Conservation (phyloP, 495 filamentous ascomycete species). For the Hyaloscypha bicolor region DNA sequence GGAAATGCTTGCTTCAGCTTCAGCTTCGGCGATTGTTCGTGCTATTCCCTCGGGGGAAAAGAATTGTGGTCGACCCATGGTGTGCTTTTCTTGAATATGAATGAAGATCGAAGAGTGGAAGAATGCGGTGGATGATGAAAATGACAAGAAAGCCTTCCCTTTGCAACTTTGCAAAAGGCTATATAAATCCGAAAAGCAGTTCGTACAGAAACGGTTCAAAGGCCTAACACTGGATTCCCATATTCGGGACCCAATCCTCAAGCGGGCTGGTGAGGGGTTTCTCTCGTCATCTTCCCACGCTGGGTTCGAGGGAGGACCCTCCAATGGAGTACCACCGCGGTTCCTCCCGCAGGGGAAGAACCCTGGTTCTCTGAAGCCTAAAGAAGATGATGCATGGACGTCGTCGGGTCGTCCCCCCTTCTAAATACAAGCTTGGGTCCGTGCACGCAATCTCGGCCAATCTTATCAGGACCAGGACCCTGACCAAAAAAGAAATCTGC, state of each 20-base stretch:
- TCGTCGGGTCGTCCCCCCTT: neutral
- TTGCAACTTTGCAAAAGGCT: neutral
- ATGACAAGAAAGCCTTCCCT: neutral
- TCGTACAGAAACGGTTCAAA: neutral
- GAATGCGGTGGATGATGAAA: neutral
- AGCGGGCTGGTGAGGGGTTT: neutral
- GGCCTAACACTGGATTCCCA: too few species aligned
- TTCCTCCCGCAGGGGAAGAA: neutral
- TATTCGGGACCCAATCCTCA: neutral
- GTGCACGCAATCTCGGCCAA: constrained; percentile 3
- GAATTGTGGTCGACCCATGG: neutral
- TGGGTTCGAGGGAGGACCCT: neutral
- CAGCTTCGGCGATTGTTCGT: neutral
- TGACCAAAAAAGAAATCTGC: constrained; percentile 3
- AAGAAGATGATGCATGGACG: neutral
- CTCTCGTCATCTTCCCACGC: neutral
- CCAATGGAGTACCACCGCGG: neutral
- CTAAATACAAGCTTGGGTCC: neutral
- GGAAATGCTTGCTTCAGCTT: neutral
- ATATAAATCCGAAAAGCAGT: neutral
- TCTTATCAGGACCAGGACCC: constrained; percentile 12
- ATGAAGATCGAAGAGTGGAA: neutral
- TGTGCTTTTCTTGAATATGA: neutral
- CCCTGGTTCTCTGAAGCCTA: neutral
- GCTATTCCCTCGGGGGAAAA: neutral